These are phyloP conservation scores for Hanseniaspora sp. DNA, from an alignment of 1,139 yeast species.

Conservation along the genomic window DNA sequence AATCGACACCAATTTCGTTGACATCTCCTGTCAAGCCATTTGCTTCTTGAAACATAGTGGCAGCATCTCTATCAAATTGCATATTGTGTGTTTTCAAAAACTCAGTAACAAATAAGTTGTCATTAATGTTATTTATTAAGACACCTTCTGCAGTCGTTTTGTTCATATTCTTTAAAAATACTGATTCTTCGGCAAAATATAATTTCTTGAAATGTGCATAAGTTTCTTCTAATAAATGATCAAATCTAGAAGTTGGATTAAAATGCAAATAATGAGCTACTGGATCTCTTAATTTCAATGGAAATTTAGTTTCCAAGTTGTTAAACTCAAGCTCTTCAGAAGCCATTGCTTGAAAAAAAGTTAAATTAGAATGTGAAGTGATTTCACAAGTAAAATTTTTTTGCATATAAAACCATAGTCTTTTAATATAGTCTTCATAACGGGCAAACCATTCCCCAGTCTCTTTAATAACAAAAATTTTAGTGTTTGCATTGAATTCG, in stretches of 20 bases:
- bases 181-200: constrained; percentile 84
- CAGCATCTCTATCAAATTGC: constrained; percentile 16
- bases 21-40: constrained; percentile 18
- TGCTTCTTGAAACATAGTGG: constrained; percentile 6
- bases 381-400: constrained; percentile 88
- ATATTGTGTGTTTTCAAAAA: constrained; percentile 10
- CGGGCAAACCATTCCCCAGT: constrained; percentile 78
- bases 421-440: constrained; percentile 61
- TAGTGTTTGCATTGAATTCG: constrained; percentile 31
- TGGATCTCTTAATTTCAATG: constrained; percentile 85
- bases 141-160: constrained; percentile 5
- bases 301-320: constrained; percentile 71
- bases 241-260: constrained; percentile 72
- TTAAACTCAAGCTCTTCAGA: constrained; percentile 61
- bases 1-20: constrained; percentile 21
- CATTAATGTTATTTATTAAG: constrained; percentile 2
- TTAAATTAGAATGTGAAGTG: constrained; percentile 83
- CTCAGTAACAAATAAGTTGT: constrained; percentile 2
- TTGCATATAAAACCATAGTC: constrained; percentile 61
- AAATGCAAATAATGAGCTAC: constrained; percentile 75
- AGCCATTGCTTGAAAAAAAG: constrained; percentile 77
- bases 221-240: constrained; percentile 76
- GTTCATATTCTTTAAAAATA: constrained; percentile 38
- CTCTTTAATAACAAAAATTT: constrained; percentile 67
- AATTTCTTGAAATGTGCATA: constrained; percentile 65